phyloP scores from a whole-genome alignment of 139 green algal species.

The Micractinium sp. region DNA sequence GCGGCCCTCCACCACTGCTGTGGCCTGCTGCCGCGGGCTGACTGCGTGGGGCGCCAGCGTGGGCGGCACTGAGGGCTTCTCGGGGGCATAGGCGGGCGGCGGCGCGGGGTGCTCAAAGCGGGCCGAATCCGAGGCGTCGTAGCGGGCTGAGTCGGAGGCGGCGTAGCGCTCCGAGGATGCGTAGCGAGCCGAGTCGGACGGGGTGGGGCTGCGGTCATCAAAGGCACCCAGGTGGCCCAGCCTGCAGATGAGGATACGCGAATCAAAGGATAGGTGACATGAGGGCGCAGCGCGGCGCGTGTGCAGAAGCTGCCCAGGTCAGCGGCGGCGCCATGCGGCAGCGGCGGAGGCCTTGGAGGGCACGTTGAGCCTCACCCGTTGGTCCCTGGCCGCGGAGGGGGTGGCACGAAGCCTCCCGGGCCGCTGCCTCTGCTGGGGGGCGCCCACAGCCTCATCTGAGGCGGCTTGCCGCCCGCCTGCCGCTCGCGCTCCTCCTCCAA shows the following conservation, averaged over 20 bases:
- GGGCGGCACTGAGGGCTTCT: too few species aligned
- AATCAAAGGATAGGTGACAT: too few species aligned
- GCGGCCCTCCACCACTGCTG: slow-evolving; percentile 4
- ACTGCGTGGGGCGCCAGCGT: too few species aligned
- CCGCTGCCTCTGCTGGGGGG: background rate
- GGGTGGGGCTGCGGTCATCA: background rate
- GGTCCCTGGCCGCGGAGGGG: background rate
- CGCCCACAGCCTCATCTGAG: slow-evolving; percentile 3
- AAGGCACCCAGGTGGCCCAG: background rate
- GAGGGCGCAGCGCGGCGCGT: background rate
- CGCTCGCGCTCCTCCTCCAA: background rate
- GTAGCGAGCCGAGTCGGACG: too few species aligned
- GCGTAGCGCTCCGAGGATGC: background rate
- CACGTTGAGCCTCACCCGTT: background rate
- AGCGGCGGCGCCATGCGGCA: background rate
- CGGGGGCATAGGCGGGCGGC: too few species aligned
- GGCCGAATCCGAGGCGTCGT: background rate
- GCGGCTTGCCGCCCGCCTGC: background rate
- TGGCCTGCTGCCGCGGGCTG: background rate
- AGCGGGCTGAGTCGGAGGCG: background rate
- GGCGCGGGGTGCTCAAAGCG: background rate
- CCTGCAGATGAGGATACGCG: background rate
- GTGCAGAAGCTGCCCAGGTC: background rate
- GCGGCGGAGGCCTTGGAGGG: background rate
- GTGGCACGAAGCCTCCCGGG: background rate